Base-by-base conservation (phyloP, 2,329 filamentous ascomycete genomes). In the Emmonsiellopsis sp. region DNA sequence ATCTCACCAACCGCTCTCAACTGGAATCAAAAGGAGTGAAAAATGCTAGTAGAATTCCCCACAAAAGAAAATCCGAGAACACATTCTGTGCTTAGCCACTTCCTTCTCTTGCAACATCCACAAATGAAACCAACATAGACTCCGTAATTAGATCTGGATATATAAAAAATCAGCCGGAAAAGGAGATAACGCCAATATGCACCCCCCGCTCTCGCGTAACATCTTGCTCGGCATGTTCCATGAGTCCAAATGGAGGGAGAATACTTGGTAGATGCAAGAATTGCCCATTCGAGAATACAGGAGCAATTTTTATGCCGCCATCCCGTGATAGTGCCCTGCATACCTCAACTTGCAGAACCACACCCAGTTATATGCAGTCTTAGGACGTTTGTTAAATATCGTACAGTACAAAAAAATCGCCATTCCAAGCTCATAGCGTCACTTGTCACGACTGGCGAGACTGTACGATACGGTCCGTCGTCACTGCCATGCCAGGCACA, bases 401-500 rank as follows among this genome's bases (percentile, higher is more conserved):
- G 20, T 26, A 26, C 20, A 26, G 20, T 26, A 26, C 20, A 37
- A 15, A 15, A 26, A 20, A 10, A 47, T 47, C 11, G n/a, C 5
- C 15, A 9, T 15, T 0, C 8, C 4, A 6, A 30, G 26, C 31
- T 34, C 5, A 2, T 11, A n/a, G 26, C 31, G 3, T 8, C 34
- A 5, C 11, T 50, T 31, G 9, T 31, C 16, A 52, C 31, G 41
- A 44, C 31, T 44, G 34, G 37, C 44, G 54, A 52, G 54, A 41
- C 5, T 48, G 46, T 2, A 54, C 52, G 30, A 42, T 41, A 16
- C 51, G 37, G 26, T 54, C 45, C 20, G 48, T 47, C 32, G 55
- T 57, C 30, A 57, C 34, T 20, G 55, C 55, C 44, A 46, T 53
- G 31, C 55, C 55, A 9, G 52, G 55, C 10, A 26, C 43, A 15